phyloP scores from a whole-genome alignment of 1,284 basidiomycete species.

The Pholiota adiposa region DNA sequence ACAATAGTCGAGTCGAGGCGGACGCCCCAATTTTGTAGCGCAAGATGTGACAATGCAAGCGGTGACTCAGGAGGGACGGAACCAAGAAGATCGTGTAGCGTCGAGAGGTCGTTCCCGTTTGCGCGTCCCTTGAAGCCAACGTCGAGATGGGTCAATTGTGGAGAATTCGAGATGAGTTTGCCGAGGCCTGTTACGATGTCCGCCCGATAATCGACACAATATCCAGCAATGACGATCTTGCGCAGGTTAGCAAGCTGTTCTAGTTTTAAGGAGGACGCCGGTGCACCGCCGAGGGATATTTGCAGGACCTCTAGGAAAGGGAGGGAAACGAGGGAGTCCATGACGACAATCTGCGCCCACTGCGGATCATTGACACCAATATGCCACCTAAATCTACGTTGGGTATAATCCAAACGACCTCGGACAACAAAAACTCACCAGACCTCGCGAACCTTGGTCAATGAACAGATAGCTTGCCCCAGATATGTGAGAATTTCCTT shows the following conservation, averaged over 20 bases:
- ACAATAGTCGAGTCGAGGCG: conserved; percentile 21
- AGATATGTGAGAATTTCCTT: conserved; percentile 18
- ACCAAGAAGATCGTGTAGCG: conserved; percentile 21
- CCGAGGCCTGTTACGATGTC: conserved; percentile 19
- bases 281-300: conserved; percentile 18
- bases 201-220: conserved; percentile 16
- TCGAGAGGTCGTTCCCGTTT: conserved; percentile 15
- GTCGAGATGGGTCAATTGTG: conserved; percentile 18
- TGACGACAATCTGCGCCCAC: conserved; percentile 23
- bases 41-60: conserved; percentile 21
- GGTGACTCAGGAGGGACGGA: conserved; percentile 10
- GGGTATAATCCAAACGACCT: too few species aligned
- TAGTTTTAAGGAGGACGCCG: conserved; percentile 14
- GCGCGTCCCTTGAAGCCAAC: conserved; percentile 16
- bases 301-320: conserved; percentile 19
- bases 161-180: conserved; percentile 19
- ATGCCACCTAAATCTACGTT: conserved; percentile 18
- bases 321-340: conserved; percentile 22
- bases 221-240: conserved; percentile 21
- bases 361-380: conserved; percentile 21
- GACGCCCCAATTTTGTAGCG: conserved; percentile 23
- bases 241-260: conserved; percentile 21
- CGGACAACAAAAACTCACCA: conserved; percentile 13
- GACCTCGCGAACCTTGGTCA: conserved; percentile 20
- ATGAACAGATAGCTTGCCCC: conserved; percentile 22